Percentiles rank a stretch among this genome's conserved stretches.
These are phyloP conservation scores for Annulohypoxylon maeteangense DNA, from an alignment of 495 filamentous ascomycete genomes.

Conservation along the genomic window DNA sequence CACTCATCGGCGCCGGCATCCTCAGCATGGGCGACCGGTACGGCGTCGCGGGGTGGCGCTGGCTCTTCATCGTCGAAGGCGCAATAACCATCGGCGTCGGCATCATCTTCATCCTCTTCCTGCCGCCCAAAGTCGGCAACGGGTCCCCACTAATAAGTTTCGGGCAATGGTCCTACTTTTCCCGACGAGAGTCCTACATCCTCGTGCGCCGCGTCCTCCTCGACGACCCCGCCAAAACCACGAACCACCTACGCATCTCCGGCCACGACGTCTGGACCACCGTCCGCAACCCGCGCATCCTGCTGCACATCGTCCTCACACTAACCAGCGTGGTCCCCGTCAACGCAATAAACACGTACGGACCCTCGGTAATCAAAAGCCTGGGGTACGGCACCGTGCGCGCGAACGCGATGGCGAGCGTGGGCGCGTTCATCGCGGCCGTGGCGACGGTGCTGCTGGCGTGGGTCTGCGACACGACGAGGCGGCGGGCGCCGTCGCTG, in stretches of 20 bases:
- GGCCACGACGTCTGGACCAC: conserved; percentile 56
- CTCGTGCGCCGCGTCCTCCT: conserved; percentile 49
- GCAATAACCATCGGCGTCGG: conserved; percentile 64
- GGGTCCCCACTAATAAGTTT: conserved; percentile 57
- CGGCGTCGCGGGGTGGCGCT: conserved; percentile 68
- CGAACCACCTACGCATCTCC: conserved; percentile 56
- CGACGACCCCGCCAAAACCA: conserved; percentile 50
- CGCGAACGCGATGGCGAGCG: conserved; percentile 64
- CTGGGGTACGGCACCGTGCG: conserved; percentile 59
- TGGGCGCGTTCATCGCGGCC: conserved; percentile 54
- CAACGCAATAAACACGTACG: conserved; percentile 58
- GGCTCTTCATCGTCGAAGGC: conserved; percentile 70
- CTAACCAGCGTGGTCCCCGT: conserved; percentile 51
- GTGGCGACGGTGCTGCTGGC: conserved; percentile 59
- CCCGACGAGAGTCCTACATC: conserved; percentile 51
- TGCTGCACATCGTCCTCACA: conserved; percentile 58
- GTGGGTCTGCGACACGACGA: conserved; percentile 51
- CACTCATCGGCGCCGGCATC: conserved; percentile 63
- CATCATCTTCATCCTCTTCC: conserved; percentile 60
- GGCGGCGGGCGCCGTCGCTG: conserved; percentile 53
- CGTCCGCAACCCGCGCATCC: conserved; percentile 52
- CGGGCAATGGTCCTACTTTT: conserved; percentile 54
- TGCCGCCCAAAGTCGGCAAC: conserved; percentile 57
- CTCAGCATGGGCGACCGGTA: conserved; percentile 61
- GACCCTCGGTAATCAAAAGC: conserved; percentile 54